phyloP scores from a whole-genome alignment of 331 rosid genomes.

The Quercus phellos region DNA sequence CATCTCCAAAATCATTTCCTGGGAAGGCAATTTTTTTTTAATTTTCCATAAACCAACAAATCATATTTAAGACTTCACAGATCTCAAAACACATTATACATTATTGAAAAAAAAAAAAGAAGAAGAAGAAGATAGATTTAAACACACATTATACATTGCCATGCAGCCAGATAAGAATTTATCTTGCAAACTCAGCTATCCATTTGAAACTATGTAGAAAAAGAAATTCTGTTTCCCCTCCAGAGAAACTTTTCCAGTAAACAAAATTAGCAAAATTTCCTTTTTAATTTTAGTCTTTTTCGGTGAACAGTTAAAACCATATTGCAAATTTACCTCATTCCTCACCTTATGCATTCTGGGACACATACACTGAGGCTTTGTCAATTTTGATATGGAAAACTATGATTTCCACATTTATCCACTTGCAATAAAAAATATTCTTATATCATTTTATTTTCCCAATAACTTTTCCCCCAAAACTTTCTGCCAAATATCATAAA shows the following conservation, averaged over 20 bases:
- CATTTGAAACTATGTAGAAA: neutral
- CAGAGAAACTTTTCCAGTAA: neutral
- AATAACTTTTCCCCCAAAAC: neutral
- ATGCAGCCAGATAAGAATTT: neutral
- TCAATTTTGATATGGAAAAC: neutral
- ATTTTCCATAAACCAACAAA: neutral
- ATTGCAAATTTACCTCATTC: neutral
- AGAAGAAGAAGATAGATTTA: no score
- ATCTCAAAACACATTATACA: neutral
- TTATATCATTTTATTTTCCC: neutral
- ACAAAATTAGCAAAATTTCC: neutral
- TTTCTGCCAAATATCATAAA: neutral
- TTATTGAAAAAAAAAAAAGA: no score
- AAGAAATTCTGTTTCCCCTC: neutral
- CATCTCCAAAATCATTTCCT: neutral
- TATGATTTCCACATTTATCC: neutral
- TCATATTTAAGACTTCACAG: neutral
- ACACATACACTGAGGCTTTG: neutral
- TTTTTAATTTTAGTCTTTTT: neutral
- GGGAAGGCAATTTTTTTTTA: neutral
- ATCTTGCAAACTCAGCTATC: neutral
- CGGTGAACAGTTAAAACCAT: neutral
- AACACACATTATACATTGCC: neutral
- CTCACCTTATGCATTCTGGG: neutral
- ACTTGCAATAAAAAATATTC: neutral